phyloP scores from a whole-genome alignment of 129 eudicot species.

The Pseudognaphalium luteoalbum region DNA sequence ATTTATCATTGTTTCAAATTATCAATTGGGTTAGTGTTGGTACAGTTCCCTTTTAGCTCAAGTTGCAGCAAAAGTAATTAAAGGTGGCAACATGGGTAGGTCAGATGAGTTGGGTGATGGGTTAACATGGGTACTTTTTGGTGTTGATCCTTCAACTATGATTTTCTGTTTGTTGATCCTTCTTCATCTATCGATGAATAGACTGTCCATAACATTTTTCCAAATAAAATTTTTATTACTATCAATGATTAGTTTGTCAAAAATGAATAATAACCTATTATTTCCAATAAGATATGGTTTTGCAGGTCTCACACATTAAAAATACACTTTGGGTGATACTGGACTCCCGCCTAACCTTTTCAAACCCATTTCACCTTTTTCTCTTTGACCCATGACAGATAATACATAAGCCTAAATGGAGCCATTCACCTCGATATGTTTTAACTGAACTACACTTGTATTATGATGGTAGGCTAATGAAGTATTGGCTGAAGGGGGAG shows the following conservation, averaged over 20 bases:
- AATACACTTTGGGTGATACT: background rate
- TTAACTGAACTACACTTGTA: background rate
- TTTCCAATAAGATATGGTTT: background rate
- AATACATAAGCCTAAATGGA: background rate
- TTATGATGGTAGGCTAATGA: conserved; percentile 46
- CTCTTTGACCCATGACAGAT: background rate
- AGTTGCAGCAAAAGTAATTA: no score
- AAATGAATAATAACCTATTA: background rate
- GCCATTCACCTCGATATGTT: background rate
- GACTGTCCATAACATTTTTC: no score
- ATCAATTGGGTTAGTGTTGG: no score
- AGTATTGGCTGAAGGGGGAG: conserved; percentile 68
- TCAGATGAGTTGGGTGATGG: background rate
- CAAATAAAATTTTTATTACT: background rate
- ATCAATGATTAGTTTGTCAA: background rate
- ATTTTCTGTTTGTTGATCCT: no score
- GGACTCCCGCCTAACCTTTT: background rate
- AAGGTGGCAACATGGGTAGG: background rate
- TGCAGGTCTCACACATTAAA: background rate
- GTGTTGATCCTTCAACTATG: background rate
- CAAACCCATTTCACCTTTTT: background rate
- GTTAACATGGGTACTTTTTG: background rate
- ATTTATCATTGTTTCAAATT: no score
- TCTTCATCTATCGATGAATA: no score
- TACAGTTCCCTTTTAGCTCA: no score